Conservation (phyloP, 140 eudicot genomes). For the Flaveria floridana region DNA sequence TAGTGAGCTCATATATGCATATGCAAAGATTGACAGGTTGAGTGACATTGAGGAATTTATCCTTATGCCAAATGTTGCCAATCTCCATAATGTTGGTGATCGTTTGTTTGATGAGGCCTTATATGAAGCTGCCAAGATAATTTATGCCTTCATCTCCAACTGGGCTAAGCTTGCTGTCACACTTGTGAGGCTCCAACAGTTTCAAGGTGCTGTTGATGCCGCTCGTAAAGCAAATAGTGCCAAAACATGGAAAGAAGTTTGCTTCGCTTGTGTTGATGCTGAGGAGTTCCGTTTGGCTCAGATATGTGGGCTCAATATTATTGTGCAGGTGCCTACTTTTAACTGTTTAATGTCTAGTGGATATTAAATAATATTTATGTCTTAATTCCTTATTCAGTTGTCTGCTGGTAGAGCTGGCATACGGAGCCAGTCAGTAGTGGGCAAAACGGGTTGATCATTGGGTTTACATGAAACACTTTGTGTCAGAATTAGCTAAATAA, state of each 20-base stretch:
- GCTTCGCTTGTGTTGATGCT: conserved; percentile 99
- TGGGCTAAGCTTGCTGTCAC: conserved; percentile 96
- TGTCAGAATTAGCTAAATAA: neutral
- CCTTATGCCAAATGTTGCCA: conserved; percentile 98
- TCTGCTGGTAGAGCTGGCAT: neutral
- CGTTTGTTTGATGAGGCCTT: conserved; percentile 90
- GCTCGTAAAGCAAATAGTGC: conserved; percentile 97
- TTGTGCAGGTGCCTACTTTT: conserved; percentile 64
- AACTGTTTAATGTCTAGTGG: neutral
- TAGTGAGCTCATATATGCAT: conserved; percentile 92
- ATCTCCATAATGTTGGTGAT: conserved; percentile 88
- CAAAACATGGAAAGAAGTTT: conserved; percentile 99
- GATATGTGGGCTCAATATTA: conserved; percentile 94
- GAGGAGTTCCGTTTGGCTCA: conserved; percentile 99
- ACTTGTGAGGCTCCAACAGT: conserved; percentile 90
- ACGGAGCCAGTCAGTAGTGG: neutral
- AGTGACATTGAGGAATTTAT: conserved; percentile 94
- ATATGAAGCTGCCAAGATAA: conserved; percentile 96
- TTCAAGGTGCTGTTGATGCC: conserved; percentile 99
- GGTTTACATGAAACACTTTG: neutral
- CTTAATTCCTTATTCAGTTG: neutral
- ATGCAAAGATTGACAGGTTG: conserved; percentile 90
- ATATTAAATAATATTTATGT: neutral
- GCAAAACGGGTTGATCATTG: neutral
- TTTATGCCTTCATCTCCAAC: conserved; percentile 90